phyloP scores from a whole-genome alignment of 1,139 yeast genomes.

The Yamadazyma diddensiae region DNA sequence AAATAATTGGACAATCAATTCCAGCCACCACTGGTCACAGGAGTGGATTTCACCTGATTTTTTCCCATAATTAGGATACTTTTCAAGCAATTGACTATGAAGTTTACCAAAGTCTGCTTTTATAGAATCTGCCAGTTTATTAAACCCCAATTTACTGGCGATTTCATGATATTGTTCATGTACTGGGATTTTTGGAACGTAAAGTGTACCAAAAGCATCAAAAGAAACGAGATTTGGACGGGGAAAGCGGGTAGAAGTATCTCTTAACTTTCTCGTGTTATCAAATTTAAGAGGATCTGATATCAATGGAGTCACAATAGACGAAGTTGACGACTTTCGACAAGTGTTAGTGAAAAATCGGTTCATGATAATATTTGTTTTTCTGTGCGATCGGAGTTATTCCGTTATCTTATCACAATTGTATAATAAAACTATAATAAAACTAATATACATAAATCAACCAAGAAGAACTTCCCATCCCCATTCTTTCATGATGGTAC shows the following conservation, averaged over 20 bases:
- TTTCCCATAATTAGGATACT: constrained; percentile 65
- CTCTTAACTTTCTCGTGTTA: constrained; percentile 26
- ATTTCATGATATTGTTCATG: constrained; percentile 50
- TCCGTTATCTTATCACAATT: not conserved
- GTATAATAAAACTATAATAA: not conserved
- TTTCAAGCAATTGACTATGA: constrained; percentile 22
- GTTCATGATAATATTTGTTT: too few species aligned
- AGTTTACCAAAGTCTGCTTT: constrained; percentile 26
- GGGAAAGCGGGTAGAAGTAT: constrained; percentile 28
- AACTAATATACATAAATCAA: constrained; percentile 8
- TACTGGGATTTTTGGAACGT: constrained; percentile 54
- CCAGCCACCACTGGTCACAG: constrained; percentile 58
- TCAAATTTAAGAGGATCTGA: constrained; percentile 29
- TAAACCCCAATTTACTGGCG: constrained; percentile 44
- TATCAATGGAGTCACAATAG: constrained; percentile 11
- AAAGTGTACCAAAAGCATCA: constrained; percentile 67
- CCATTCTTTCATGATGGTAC: constrained; percentile 69
- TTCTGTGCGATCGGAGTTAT: too few species aligned
- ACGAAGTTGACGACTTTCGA: too few species aligned
- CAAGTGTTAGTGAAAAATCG: too few species aligned
- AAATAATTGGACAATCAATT: constrained; percentile 44
- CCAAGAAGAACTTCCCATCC: constrained; percentile 67
- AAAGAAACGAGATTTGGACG: constrained; percentile 55
- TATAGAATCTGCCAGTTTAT: constrained; percentile 27
- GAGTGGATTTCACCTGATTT: constrained; percentile 17